Base-by-base conservation (phyloP, 139 green algal genomes). In the Chlorella sp. region DNA sequence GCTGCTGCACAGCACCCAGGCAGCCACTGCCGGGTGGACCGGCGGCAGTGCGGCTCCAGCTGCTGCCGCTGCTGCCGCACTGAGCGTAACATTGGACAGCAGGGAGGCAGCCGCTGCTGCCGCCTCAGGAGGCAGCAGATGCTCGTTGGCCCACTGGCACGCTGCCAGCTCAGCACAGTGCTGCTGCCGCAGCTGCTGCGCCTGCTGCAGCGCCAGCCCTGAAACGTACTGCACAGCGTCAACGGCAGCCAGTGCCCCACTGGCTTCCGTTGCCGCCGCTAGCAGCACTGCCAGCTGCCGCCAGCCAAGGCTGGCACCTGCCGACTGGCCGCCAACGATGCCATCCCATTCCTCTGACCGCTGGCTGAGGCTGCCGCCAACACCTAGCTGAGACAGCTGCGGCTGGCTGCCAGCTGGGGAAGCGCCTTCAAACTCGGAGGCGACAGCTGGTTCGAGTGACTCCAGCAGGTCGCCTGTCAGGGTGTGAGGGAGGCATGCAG, bases 181-280 rank as follows among this genome's bases (percentile, higher is more conserved):
- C 36, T 65, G 69, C 84, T 78, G 74, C 51, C 67, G 41, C 56
- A 68, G 26, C 41, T 64, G 63, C 64, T 64, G 68, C 36, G 28
- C 60, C 57, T 88, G 84, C 73, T 84, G 75, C 56, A 68, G n/a
- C 20, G 84, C 84, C 64, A 85, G 64, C 5, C 74, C 78, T n/a
- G 55, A 62, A 0, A 88, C 56, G 23, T 88, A 82, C 56, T 71
- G 74, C 39, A 51, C 73, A 11, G 84, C 62, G 28, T 85, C 84
- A 30, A 85, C 62, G 9, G 84, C 84, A 26, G 74, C 75, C 23
- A 88, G 84, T 20, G 32, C 62, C 20, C 84, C 84, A 2, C 28
- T 63, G 4, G 78, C 78, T 4, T 80, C 75, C 16, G 74, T 56
- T 4, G 36, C 72, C 20, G 39, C 69, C 21, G 56, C 81, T 55